Conservation (phyloP, 2,329 filamentous ascomycete genomes). For the Coniochaeta pulveracea region DNA sequence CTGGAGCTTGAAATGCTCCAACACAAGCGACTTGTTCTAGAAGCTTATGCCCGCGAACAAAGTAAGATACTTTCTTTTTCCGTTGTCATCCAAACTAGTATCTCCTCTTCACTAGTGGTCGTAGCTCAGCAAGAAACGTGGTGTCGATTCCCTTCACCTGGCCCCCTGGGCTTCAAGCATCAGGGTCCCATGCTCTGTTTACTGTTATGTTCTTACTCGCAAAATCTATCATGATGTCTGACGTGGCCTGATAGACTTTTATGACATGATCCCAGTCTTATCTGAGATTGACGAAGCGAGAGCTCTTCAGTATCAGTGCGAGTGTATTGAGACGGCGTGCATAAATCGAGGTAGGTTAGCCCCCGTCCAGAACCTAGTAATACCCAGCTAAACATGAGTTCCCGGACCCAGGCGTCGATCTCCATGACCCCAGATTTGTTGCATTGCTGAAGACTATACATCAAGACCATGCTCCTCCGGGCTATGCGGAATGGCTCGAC, state of each 20-base stretch:
- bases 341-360: conserved; percentile 31
- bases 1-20: conserved; percentile 43
- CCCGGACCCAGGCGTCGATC: conserved; percentile 25
- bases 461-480: conserved; percentile 29
- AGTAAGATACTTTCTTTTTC: conserved; percentile 26
- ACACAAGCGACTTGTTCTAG: conserved; percentile 39
- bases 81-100: no score
- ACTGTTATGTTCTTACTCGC: no score
- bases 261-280: conserved; percentile 28
- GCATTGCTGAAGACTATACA: conserved; percentile 24
- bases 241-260: conserved; percentile 29
- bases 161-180: no score
- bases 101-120: no score
- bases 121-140: no score
- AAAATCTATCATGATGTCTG: no score
- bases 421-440: conserved; percentile 27
- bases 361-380: not conserved
- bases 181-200: no score
- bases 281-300: conserved; percentile 47
- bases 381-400: conserved; percentile 2
- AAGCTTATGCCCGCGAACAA: conserved; percentile 34
- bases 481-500: conserved; percentile 40
- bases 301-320: conserved; percentile 44
- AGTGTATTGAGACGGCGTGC: conserved; percentile 43
- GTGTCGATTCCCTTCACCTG: no score